Evolutionary conservation across 495 filamentous ascomycete species (phyloP).

Genomic region (Penicillium angulare): DNA sequence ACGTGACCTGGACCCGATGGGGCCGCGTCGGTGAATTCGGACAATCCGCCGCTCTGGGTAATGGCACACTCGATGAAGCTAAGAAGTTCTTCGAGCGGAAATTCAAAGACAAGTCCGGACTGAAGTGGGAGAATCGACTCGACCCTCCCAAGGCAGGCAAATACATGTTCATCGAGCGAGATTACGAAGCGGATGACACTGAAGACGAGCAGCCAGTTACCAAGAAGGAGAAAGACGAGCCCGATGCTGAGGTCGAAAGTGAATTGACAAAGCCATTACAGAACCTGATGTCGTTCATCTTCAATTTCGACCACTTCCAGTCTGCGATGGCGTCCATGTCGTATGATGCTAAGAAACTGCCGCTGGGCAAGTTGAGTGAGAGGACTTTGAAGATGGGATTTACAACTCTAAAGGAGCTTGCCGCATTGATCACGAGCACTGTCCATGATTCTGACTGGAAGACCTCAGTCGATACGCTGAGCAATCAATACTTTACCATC

Average conservation of each 20-base stretch:
- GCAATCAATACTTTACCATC: conserved; percentile 73
- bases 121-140: conserved; percentile 62
- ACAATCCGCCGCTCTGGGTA: conserved; percentile 49
- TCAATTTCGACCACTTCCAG: conserved; percentile 70
- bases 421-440: conserved; percentile 57
- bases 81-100: conserved; percentile 61
- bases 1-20: conserved; percentile 68
- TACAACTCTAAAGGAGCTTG: conserved; percentile 68
- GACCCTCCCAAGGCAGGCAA: conserved; percentile 59
- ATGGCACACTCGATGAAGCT: conserved; percentile 44
- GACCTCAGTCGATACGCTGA: conserved; percentile 55
- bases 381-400: conserved; percentile 69
- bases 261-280: conserved; percentile 60
- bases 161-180: conserved; percentile 73
- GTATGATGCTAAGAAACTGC: conserved; percentile 76
- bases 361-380: conserved; percentile 80
- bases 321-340: conserved; percentile 63
- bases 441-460: conserved; percentile 47
- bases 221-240: conserved; percentile 30
- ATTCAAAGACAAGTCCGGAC: conserved; percentile 76
- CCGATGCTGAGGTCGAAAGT: conserved; percentile 21
- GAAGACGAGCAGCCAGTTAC: conserved; percentile 36
- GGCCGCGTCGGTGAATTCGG: conserved; percentile 76
- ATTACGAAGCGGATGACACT: conserved; percentile 66
- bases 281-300: conserved; percentile 73